phyloP scores from a whole-genome alignment of 208 protist species.

The Hexamita inflata region DNA sequence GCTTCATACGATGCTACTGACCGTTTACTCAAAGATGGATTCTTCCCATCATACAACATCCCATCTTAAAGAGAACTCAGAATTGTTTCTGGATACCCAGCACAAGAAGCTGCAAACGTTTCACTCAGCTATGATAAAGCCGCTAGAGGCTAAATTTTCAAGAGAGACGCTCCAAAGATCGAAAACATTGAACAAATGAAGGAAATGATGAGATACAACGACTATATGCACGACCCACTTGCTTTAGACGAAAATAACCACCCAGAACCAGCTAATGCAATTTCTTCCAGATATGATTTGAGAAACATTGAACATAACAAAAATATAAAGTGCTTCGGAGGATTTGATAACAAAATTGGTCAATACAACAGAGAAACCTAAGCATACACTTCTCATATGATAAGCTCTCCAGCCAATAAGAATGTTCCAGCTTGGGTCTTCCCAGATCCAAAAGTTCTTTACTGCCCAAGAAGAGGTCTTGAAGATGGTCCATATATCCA shows the following conservation, averaged over 20 bases:
- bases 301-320: background rate
- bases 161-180: slow-evolving; percentile 1
- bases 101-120: background rate
- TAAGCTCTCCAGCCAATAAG: background rate
- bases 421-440: background rate
- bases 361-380: background rate
- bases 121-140: background rate
- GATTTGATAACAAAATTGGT: slow-evolving; percentile 8
- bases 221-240: background rate
- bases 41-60: slow-evolving; percentile 63
- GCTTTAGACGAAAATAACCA: background rate
- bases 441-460: background rate
- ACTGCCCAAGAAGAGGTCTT: slow-evolving; percentile 23
- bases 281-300: slow-evolving; percentile 20
- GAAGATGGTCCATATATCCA: background rate
- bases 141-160: background rate
- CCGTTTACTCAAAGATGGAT: slow-evolving; percentile 42
- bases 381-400: background rate
- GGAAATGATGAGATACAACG: slow-evolving; percentile 20
- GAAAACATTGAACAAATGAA: background rate
- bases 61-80: background rate
- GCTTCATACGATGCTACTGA: slow-evolving; percentile 52
- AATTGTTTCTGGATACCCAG: slow-evolving; percentile 4
- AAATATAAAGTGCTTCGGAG: background rate
- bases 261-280: slow-evolving; percentile 4